Evolutionary conservation across 2,329 filamentous ascomycete species (phyloP).

Genomic region (Pseudocercospora ulei): DNA sequence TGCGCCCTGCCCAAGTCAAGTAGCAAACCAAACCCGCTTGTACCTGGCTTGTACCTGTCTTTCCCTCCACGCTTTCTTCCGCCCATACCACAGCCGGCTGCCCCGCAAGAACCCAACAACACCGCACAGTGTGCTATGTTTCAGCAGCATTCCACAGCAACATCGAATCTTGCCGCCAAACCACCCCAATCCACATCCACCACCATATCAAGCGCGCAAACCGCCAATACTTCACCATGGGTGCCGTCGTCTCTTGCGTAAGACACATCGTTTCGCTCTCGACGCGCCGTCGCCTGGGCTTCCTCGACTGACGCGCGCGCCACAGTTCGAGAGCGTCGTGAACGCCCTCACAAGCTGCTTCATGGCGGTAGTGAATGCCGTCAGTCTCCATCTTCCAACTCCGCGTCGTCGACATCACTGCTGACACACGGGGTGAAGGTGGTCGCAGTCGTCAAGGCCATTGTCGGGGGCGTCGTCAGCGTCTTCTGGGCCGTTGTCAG

Average conservation of each 20-base stretch:
- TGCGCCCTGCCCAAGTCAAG: no score
- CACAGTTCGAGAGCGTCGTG: constrained; percentile 36
- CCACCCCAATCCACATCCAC: constrained; percentile 3
- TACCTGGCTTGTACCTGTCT: no score
- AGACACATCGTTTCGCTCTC: no score
- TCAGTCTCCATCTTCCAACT: constrained; percentile 18
- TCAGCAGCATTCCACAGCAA: constrained; percentile 7
- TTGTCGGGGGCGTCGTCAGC: constrained; percentile 44
- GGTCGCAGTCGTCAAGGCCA: constrained; percentile 40
- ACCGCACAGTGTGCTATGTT: no score
- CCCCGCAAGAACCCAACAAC: no score
- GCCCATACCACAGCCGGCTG: no score
- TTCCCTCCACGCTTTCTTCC: no score
- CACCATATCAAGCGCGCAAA: constrained; percentile 11
- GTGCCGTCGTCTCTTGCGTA: constrained; percentile 77
- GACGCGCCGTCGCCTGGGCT: no score
- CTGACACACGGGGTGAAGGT: constrained; percentile 38
- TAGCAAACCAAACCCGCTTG: no score
- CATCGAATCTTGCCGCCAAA: constrained; percentile 6
- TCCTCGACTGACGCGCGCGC: constrained; percentile 2
- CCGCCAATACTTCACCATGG: constrained; percentile 50
- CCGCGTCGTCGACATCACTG: constrained; percentile 35
- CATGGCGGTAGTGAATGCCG: constrained; percentile 39
- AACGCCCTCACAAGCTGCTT: constrained; percentile 39
- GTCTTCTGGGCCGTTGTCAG: constrained; percentile 44